These are phyloP conservation scores for Taphrina confusa DNA, from an alignment of 1,139 yeast genomes.

Conservation along the genomic window DNA sequence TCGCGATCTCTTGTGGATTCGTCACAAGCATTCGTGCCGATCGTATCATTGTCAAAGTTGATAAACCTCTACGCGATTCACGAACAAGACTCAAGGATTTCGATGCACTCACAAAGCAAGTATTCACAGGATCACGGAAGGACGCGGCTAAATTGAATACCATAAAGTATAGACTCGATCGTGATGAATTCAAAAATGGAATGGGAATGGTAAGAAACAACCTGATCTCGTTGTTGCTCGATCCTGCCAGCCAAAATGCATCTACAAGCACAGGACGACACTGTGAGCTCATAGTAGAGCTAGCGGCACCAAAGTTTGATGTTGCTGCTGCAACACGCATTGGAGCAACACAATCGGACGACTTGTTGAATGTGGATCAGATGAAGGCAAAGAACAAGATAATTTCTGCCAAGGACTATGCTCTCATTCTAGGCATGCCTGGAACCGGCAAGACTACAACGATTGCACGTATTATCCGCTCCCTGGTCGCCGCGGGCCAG, in stretches of 20 bases:
- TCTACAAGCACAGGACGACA: constrained; percentile 43
- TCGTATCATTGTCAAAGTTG: constrained; percentile 52
- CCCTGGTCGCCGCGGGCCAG: constrained; percentile 61
- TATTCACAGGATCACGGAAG: constrained; percentile 49
- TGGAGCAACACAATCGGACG: constrained; percentile 33
- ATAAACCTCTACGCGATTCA: constrained; percentile 56
- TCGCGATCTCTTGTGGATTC: constrained; percentile 67
- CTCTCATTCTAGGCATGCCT: constrained; percentile 92
- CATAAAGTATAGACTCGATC: constrained; percentile 64
- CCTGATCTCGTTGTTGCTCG: constrained; percentile 65
- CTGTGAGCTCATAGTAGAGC: constrained; percentile 65
- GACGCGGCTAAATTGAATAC: constrained; percentile 39
- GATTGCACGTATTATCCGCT: constrained; percentile 69
- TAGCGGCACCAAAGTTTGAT: constrained; percentile 53
- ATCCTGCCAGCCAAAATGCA: constrained; percentile 54
- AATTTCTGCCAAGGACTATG: constrained; percentile 66
- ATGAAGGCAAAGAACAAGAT: constrained; percentile 64
- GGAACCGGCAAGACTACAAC: constrained; percentile 98
- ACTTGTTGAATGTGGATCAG: constrained; percentile 67
- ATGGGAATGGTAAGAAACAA: constrained; percentile 77
- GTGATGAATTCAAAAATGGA: constrained; percentile 74
- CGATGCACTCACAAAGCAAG: constrained; percentile 53
- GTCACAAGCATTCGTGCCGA: constrained; percentile 52
- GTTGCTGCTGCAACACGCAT: neutral
- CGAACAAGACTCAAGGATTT: constrained; percentile 52